Evolutionary conservation across 2,329 filamentous ascomycete species (phyloP).

Genomic region (Venturia pyrina): DNA sequence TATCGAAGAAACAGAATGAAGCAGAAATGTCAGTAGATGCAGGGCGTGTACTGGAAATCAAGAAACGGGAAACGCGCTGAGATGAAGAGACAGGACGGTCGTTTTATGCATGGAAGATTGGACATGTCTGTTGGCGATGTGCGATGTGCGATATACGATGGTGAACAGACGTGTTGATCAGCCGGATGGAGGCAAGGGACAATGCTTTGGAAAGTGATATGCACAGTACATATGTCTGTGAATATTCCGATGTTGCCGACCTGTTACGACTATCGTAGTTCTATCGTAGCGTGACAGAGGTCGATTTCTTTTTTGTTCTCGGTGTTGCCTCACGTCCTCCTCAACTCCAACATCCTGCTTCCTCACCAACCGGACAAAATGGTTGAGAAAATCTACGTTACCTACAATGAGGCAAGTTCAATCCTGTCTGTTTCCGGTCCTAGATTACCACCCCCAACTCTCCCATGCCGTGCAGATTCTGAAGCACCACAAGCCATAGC

Average conservation of each 20-base stretch:
- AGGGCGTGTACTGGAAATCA: not conserved
- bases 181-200: not conserved
- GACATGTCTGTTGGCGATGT: no score
- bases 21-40: not conserved
- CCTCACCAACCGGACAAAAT: slow-evolving; percentile 19
- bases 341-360: not conserved
- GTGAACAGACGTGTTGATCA: no score
- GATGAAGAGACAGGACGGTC: not conserved
- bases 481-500: slow-evolving; percentile 1
- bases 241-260: not conserved
- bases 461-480: slow-evolving; percentile 5
- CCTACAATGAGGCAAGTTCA: slow-evolving; percentile 29
- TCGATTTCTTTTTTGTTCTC: not conserved
- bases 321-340: not conserved
- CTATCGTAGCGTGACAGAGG: not conserved
- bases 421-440: not conserved
- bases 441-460: no score
- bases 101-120: not conserved
- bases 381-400: slow-evolving; percentile 33
- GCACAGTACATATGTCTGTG: no score
- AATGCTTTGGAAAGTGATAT: no score
- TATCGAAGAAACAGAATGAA: not conserved
- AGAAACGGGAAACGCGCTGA: not conserved
- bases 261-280: no score
- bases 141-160: no score